Evolutionary conservation across 345 rosid genomes (phyloP), one percentile per base, ranked within the genome.

Genomic region (Corymbia maculata): DNA sequence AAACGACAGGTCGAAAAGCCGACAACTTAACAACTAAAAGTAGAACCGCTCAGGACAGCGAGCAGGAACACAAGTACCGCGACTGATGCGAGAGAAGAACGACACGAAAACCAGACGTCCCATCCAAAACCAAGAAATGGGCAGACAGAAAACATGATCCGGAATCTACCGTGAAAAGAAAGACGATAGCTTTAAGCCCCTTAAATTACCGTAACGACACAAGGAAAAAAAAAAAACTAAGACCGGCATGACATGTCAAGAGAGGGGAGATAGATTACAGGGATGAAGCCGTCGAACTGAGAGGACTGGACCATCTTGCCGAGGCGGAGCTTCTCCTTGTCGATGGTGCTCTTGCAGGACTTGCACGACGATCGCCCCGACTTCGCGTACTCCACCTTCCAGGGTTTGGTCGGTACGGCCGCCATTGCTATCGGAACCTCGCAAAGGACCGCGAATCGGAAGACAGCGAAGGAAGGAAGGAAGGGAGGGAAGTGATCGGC

Each of bases 371-470:
- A 95, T 90, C 99, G 93, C 2, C 89, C 94, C 7, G 99, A 98
- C 94, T 98, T 98, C 10, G 99, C 99, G 86, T 98, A 98, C 93
- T 98, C 99, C 87, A 95, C 99, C 91, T 94, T 97, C 99, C 99
- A 98, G 68, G 98, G 92, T 93, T 95, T 95, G 6, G 93, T 92
- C 85, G 95, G 92, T 55, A 88, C 92, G 84, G 68, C 86, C 88
- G 88, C 84, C 90, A 87, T 89, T 79, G 75, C 85, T 13, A 42
- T 86, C 55, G 36, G 19, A 13, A 55, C 55, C 88, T 52, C 26
- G 64, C 79, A 59, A 53, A 53, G 61, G 9, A 30, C 28, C 45
- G 80, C 32, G 80, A 47, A 52, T 52, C 68, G 26, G 68, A 51
- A 26, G 79, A 52, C 36, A 6, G 50, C 4, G 52, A 80, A 53